Evolutionary conservation across 495 filamentous ascomycete species (phyloP).

Genomic region (Neurospora sp.): DNA sequence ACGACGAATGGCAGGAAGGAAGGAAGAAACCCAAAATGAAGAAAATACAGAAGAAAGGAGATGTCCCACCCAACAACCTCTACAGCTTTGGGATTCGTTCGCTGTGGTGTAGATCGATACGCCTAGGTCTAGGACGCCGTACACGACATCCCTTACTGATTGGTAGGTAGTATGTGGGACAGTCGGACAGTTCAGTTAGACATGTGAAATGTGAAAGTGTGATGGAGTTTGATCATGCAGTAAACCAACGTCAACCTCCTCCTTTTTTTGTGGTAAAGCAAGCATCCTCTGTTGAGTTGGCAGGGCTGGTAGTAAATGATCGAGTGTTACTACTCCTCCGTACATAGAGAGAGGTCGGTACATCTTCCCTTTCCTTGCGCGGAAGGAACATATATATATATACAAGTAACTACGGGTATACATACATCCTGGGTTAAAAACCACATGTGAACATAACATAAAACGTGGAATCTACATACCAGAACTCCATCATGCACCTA

Average conservation of each 20-base stretch:
- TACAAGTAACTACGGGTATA: too few species aligned
- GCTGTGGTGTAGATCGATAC: too few species aligned
- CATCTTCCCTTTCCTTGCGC: neutral
- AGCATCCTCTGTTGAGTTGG: neutral
- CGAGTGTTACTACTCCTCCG: neutral
- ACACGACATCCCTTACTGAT: too few species aligned
- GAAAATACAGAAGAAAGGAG: too few species aligned
- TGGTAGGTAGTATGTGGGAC: too few species aligned
- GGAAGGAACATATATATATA: neutral
- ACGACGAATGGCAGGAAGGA: neutral
- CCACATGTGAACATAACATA: neutral
- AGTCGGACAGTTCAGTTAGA: too few species aligned
- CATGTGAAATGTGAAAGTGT: too few species aligned
- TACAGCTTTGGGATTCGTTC: too few species aligned
- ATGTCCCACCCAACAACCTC: too few species aligned
- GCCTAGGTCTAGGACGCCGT: too few species aligned
- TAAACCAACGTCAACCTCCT: neutral
- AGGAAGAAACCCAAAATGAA: too few species aligned
- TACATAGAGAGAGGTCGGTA: neutral
- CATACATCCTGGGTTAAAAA: neutral
- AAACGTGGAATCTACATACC: neutral
- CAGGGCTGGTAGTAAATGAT: neutral
- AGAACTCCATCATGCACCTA: neutral
- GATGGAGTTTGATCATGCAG: neutral
- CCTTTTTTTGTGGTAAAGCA: neutral